Evolutionary conservation across 2,329 filamentous ascomycete species (phyloP).

Genomic region (Metarhizium rileyi): DNA sequence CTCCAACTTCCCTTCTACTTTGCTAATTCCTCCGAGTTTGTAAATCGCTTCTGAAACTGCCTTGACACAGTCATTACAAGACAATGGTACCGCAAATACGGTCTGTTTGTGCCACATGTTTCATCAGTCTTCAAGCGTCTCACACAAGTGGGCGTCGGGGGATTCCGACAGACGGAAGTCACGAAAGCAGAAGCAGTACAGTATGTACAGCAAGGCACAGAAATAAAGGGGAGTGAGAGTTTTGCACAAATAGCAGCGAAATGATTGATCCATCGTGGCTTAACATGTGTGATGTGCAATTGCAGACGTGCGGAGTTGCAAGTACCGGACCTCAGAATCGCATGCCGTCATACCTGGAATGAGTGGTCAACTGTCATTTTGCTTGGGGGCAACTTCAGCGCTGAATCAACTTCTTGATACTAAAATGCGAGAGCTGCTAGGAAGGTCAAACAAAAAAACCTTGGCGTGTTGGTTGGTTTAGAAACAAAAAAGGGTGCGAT

Average conservation of each 20-base stretch:
- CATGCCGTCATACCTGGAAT: constrained; percentile 31
- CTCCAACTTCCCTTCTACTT: constrained; percentile 71
- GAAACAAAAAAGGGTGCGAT: constrained; percentile 16
- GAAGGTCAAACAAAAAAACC: neutral
- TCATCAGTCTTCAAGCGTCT: constrained; percentile 20
- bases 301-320: neutral
- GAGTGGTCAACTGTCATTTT: constrained; percentile 35
- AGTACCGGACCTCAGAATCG: neutral
- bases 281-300: constrained; percentile 5
- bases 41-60: constrained; percentile 72
- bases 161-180: constrained; percentile 11
- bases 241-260: neutral
- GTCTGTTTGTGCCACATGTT: constrained; percentile 49
- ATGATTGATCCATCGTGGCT: neutral
- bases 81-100: constrained; percentile 88
- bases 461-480: constrained; percentile 8
- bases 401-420: neutral
- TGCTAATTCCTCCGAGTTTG: constrained; percentile 69
- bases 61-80: constrained; percentile 81
- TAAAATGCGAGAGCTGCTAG: constrained; percentile 2
- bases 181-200: neutral
- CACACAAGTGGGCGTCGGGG: neutral
- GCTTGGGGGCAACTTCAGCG: constrained; percentile 4
- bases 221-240: neutral
- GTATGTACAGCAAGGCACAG: neutral